Percentiles rank a stretch among this genome's conserved stretches.
phyloP scores from a whole-genome alignment of 345 rosid genomes.

The Angophora floribunda region DNA sequence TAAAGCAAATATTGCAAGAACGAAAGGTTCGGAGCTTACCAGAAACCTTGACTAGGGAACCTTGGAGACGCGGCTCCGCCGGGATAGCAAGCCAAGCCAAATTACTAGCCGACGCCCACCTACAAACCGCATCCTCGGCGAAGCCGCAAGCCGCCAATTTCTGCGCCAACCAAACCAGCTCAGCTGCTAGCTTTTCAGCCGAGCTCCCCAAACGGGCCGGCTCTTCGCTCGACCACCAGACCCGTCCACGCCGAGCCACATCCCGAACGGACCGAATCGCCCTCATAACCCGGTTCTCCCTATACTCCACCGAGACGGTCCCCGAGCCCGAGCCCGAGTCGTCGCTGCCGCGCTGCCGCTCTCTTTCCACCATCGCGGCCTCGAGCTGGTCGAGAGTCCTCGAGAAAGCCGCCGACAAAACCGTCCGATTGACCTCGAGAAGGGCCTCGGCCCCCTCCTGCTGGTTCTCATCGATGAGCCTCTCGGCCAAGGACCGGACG shows the following conservation, averaged over 20 bases:
- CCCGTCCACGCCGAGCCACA: constrained; percentile 9
- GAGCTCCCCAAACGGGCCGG: constrained; percentile 16
- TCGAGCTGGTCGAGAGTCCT: constrained; percentile 55
- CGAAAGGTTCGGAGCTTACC: constrained; percentile 25
- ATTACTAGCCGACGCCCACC: constrained; percentile 80
- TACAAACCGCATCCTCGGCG: constrained; percentile 62
- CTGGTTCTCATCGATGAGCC: constrained; percentile 61
- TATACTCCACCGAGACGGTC: constrained; percentile 5
- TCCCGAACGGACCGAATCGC: constrained; percentile 29
- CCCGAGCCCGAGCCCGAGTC: not conserved
- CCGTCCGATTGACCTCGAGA: constrained; percentile 44
- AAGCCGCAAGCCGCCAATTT: constrained; percentile 59
- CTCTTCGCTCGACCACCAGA: constrained; percentile 24
- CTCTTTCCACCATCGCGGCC: constrained; percentile 23
- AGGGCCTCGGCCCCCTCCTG: constrained; percentile 29
- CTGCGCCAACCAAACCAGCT: constrained; percentile 76
- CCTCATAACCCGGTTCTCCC: constrained; percentile 35
- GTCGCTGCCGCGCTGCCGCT: constrained; percentile 4
- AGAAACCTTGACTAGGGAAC: constrained; percentile 57
- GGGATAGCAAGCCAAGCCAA: constrained; percentile 60
- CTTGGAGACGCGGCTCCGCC: constrained; percentile 68
- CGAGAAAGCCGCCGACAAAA: constrained; percentile 52
- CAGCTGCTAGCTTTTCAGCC: constrained; percentile 79
- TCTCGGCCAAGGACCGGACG: constrained; percentile 70
- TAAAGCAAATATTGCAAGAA: not conserved